These are phyloP conservation scores for Phoma herbarum DNA, from an alignment of 2,329 filamentous ascomycete species.

Conservation along the genomic window DNA sequence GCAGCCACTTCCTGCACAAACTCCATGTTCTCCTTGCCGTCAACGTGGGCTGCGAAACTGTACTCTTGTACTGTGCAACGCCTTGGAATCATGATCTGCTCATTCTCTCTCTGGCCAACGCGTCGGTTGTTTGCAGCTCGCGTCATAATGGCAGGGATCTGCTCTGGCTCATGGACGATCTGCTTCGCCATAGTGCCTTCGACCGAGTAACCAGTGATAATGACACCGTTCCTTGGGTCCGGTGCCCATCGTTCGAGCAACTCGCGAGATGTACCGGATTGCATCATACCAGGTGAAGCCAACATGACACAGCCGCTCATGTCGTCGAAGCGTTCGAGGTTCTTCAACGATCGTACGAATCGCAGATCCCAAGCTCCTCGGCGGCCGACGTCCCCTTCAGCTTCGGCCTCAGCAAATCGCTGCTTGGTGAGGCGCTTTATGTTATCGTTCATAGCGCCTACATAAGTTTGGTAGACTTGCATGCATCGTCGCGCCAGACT, in stretches of 20 bases:
- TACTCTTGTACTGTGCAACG: slow-evolving; percentile 93
- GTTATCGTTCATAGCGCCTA: slow-evolving; percentile 98
- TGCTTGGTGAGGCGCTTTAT: slow-evolving; percentile 96
- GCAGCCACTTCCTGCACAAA: slow-evolving; percentile 96
- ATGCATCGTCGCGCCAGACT: slow-evolving; percentile 96
- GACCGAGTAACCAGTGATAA: slow-evolving; percentile 98
- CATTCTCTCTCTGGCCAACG: slow-evolving; percentile 71
- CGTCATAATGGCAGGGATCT: slow-evolving; percentile 93
- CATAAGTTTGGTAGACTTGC: slow-evolving; percentile 98
- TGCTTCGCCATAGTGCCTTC: slow-evolving; percentile 98
- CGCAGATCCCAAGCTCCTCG: slow-evolving; percentile 97
- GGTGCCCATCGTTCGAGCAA: slow-evolving; percentile 95
- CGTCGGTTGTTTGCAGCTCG: slow-evolving; percentile 62
- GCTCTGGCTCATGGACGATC: slow-evolving; percentile 92
- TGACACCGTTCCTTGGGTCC: slow-evolving; percentile 95
- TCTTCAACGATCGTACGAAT: slow-evolving; percentile 90
- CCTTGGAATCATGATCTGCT: slow-evolving; percentile 89
- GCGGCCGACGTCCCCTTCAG: slow-evolving; percentile 74
- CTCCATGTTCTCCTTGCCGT: slow-evolving; percentile 92
- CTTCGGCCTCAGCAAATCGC: slow-evolving; percentile 89
- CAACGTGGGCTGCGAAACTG: slow-evolving; percentile 95
- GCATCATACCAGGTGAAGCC: slow-evolving; percentile 96
- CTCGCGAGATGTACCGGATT: slow-evolving; percentile 93
- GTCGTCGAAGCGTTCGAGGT: slow-evolving; percentile 94
- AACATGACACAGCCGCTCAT: slow-evolving; percentile 96